Evolutionary conservation across 1,284 basidiomycete species (phyloP).

Genomic region (Xerocomus cyaneibrunnescens): DNA sequence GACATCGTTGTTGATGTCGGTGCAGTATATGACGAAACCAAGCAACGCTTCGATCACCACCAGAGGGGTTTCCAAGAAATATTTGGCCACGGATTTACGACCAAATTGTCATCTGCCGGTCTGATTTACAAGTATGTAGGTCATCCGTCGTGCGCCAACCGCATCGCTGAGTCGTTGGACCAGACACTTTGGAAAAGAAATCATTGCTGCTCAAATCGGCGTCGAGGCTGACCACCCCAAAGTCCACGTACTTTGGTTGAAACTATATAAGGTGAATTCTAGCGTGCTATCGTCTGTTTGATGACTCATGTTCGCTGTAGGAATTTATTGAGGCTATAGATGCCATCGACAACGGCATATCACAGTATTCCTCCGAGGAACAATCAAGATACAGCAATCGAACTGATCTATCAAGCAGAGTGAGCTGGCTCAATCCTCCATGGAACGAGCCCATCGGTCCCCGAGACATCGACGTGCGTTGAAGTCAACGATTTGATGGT

Average conservation of each 20-base stretch:
- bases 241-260: slow-evolving; percentile 80
- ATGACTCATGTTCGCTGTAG: slow-evolving; percentile 37
- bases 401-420: slow-evolving; percentile 83
- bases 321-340: slow-evolving; percentile 96
- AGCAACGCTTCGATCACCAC: slow-evolving; percentile 91
- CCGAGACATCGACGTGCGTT: slow-evolving; percentile 64
- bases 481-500: not conserved
- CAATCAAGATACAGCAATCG: slow-evolving; percentile 69
- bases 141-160: not conserved
- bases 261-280: slow-evolving; percentile 72
- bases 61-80: slow-evolving; percentile 91
- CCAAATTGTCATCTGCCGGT: slow-evolving; percentile 92
- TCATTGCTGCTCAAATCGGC: slow-evolving; percentile 69
- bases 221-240: slow-evolving; percentile 56
- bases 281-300: not conserved
- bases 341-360: slow-evolving; percentile 94
- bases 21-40: slow-evolving; percentile 82
- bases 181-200: slow-evolving; percentile 91
- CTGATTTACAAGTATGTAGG: slow-evolving; percentile 85
- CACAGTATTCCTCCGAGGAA: slow-evolving; percentile 65
- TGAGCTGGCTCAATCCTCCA: slow-evolving; percentile 81
- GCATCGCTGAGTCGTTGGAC: slow-evolving; percentile 7
- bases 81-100: slow-evolving; percentile 83
- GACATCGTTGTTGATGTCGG: slow-evolving; percentile 99
- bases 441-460: slow-evolving; percentile 81